These are phyloP conservation scores for Pinus taeda DNA, from an alignment of 75 land plant species.

Conservation along the genomic window DNA sequence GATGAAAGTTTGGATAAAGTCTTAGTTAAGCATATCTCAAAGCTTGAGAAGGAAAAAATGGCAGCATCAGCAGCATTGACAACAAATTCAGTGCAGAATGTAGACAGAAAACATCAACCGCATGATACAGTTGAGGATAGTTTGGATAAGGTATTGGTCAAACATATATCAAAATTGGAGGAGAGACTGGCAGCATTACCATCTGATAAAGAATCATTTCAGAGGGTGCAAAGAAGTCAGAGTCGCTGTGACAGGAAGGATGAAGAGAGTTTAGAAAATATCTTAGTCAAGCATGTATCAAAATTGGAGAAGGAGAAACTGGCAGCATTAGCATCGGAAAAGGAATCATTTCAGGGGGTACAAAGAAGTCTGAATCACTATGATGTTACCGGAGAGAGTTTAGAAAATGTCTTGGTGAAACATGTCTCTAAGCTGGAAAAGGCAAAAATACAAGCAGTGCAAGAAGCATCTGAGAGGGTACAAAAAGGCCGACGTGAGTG, in stretches of 20 bases:
- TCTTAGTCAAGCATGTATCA: slow-evolving; percentile 53
- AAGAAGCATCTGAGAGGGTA: slow-evolving; percentile 6
- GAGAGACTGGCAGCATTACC: slow-evolving; percentile 41
- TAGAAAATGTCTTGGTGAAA: slow-evolving; percentile 26
- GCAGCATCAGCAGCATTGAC: neutral
- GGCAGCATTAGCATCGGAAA: slow-evolving; percentile 24
- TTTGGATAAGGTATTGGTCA: slow-evolving; percentile 23
- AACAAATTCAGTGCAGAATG: neutral
- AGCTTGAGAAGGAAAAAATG: slow-evolving; percentile 56
- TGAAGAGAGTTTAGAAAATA: slow-evolving; percentile 23
- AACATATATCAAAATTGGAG: slow-evolving; percentile 38
- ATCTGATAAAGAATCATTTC: neutral
- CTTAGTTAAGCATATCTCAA: slow-evolving; percentile 57
- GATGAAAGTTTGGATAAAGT: slow-evolving; percentile 29
- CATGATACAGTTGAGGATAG: slow-evolving; percentile 2
- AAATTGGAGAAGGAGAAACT: slow-evolving; percentile 45
- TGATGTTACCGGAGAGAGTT: slow-evolving; percentile 9
- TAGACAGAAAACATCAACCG: neutral
- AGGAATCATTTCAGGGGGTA: neutral
- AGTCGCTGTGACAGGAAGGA: slow-evolving; percentile 1
- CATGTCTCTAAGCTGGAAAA: slow-evolving; percentile 20
- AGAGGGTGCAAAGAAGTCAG: neutral
- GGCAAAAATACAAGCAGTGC: neutral
- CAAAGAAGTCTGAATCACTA: neutral
- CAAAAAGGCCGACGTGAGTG: neutral